Evolutionary conservation across 202 grass and related monocot species (phyloP).

Genomic region (Elaeis oleifera): DNA sequence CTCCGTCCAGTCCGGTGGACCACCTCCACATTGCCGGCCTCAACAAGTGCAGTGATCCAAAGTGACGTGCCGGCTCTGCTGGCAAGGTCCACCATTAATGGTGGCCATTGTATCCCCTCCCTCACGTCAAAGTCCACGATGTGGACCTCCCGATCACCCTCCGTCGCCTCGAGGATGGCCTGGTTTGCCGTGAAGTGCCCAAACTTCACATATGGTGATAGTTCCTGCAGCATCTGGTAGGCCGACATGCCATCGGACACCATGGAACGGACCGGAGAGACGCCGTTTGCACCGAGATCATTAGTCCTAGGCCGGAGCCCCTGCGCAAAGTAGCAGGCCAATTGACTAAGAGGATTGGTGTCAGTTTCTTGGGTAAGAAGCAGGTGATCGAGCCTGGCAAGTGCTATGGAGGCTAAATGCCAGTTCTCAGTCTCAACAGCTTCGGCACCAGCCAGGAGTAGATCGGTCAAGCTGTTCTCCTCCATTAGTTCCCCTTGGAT

Average conservation of each 20-base stretch:
- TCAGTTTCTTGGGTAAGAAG: slow-evolving; percentile 3
- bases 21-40: neutral
- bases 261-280: neutral
- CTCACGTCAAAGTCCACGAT: slow-evolving; percentile 40
- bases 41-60: slow-evolving; percentile 27
- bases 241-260: neutral
- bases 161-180: slow-evolving; percentile 43
- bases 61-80: slow-evolving; percentile 25
- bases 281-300: neutral
- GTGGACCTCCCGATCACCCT: slow-evolving; percentile 16
- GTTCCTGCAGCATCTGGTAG: neutral
- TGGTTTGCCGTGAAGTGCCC: slow-evolving; percentile 52
- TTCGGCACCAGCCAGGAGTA: slow-evolving; percentile 41
- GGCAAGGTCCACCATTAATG: slow-evolving; percentile 49
- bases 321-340: slow-evolving; percentile 33
- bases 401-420: slow-evolving; percentile 23
- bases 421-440: slow-evolving; percentile 35
- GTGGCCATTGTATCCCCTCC: slow-evolving; percentile 49
- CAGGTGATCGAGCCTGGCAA: slow-evolving; percentile 31
- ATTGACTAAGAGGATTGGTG: slow-evolving; percentile 24
- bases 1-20: slow-evolving; percentile 2
- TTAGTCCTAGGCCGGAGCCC: slow-evolving; percentile 29
- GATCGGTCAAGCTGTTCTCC: slow-evolving; percentile 43
- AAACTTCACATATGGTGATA: slow-evolving; percentile 34
- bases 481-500: slow-evolving; percentile 51